Evolutionary conservation across 805 yeast genomes (phyloP), one percentile per base, ranked within the genome.

Genomic region (Myxozyma monticola): DNA sequence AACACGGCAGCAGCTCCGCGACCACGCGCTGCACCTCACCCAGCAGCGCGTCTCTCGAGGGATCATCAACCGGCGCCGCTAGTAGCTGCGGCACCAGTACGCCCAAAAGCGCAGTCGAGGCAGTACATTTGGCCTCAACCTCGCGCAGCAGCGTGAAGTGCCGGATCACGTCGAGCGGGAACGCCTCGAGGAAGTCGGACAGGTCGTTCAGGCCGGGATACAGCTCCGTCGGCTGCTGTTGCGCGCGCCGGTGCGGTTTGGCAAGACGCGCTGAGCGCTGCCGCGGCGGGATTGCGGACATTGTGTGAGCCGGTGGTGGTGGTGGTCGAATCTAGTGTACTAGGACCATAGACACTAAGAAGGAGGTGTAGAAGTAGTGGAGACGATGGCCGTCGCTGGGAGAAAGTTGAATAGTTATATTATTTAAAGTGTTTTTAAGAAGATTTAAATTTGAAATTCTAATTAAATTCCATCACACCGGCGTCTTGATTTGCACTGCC

Each of bases 191-290:
- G 0, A 89, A 90, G 70, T 93, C 99, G 38, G 87, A 76, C 48
- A 93, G 79, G 66, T 93, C 99, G 69, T 90, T 91, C 46, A 93
- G 73, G 1, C 97, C 98, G 0, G 96, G 95, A 58, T 77, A 83
- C 44, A 78, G 63, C 61, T 80, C 80, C 24, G 46, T 25, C 8
- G 58, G 41, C 18, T 49, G 48, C 30, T 33, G 36, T 17, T 33
- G 36, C 9, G 31, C n/a, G n/a, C n/a, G n/a, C n/a, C n/a, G n/a
- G n/a, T n/a, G n/a, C n/a, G n/a, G n/a, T n/a, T 7, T 12, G 15
- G 37, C 18, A 12, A 12, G 37, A n/a, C 14, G 10, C 39, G 24
- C 24, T 4, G 24, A 6, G 26, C 39, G 39, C 24, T 36, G 26
- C 24, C 18, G 24, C 39, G 39, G 9, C n/a, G n/a, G n/a, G n/a